Evolutionary conservation across 78 protist genomes (phyloP).

Genomic region (Tieghemostelium lacteum): DNA sequence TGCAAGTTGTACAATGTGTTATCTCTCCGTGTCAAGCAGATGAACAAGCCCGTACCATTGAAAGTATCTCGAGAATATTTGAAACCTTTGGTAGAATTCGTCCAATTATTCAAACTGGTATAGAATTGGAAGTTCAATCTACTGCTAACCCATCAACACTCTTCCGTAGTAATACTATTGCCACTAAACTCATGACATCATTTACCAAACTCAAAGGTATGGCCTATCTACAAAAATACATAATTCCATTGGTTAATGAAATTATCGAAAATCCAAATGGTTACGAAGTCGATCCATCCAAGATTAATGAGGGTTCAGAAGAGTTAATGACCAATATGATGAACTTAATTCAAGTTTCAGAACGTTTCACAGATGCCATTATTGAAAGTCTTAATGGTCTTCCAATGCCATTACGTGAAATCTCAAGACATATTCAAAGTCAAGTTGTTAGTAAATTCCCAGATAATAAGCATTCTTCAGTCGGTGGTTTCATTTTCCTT

Average conservation of each 20-base stretch:
- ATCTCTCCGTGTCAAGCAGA: constrained; percentile 36
- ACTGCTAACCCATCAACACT: constrained; percentile 67
- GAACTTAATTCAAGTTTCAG: constrained; percentile 45
- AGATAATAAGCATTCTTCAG: constrained; percentile 48
- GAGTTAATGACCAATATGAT: constrained; percentile 64
- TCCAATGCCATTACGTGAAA: constrained; percentile 46
- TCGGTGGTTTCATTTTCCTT: constrained; percentile 86
- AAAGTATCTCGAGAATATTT: constrained; percentile 38
- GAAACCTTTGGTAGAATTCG: constrained; percentile 46
- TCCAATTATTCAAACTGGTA: constrained; percentile 65
- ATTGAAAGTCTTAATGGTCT: constrained; percentile 35
- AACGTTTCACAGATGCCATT: constrained; percentile 41
- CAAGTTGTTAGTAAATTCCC: constrained; percentile 74
- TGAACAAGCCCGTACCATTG: constrained; percentile 42
- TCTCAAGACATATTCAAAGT: constrained; percentile 38
- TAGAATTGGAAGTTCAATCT: constrained; percentile 41
- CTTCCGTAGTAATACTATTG: constrained; percentile 72
- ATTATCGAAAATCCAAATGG: constrained; percentile 37
- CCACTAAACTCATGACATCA: constrained; percentile 76
- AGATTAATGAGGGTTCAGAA: constrained; percentile 52
- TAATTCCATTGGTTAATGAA: constrained; percentile 60
- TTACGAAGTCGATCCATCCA: constrained; percentile 63
- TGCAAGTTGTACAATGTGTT: constrained; percentile 67
- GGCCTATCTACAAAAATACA: constrained; percentile 55
- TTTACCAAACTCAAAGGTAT: constrained; percentile 72